phyloP scores from a whole-genome alignment of 192 early-diverging fungal genomes.

The Allomyces javanicus region DNA sequence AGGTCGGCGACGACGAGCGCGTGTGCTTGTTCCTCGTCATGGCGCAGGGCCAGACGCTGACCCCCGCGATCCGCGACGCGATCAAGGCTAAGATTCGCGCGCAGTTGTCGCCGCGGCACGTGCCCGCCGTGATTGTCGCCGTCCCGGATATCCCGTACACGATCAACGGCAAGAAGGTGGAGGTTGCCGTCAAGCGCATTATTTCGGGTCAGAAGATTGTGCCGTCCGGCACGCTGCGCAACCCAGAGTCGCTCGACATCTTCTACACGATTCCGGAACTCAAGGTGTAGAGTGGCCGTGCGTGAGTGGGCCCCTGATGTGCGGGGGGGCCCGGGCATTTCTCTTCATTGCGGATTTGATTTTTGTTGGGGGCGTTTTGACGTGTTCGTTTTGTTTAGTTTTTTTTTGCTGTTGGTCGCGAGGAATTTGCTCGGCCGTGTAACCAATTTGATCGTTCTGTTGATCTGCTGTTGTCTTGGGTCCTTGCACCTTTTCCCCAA shows the following conservation, averaged over 20 bases:
- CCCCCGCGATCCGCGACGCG: conserved; percentile 35
- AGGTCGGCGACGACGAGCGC: conserved; percentile 64
- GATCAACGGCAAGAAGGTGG: conserved; percentile 91
- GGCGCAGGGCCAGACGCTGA: conserved; percentile 32
- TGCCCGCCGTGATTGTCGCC: conserved; percentile 66
- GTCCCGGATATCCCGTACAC: conserved; percentile 85
- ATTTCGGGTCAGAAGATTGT: conserved; percentile 56
- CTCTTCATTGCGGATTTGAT: too few species aligned
- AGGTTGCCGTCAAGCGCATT: conserved; percentile 84
- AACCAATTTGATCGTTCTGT: too few species aligned
- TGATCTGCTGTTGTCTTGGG: too few species aligned
- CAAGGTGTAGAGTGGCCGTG: conserved; percentile 2
- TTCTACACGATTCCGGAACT: conserved; percentile 64
- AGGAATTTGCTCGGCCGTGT: too few species aligned
- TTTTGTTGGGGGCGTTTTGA: too few species aligned
- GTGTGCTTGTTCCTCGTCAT: conserved; percentile 84
- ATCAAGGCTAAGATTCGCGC: conserved; percentile 60
- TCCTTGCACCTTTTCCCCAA: too few species aligned
- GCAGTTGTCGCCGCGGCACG: conserved; percentile 76
- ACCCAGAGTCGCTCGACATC: conserved; percentile 69
- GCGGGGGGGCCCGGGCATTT: too few species aligned
- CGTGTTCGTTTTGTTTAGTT: too few species aligned
- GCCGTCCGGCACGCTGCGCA: conserved; percentile 61
- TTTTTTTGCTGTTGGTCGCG: too few species aligned
- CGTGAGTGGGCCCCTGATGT: too few species aligned